A percentile compares a stretch with the other conserved stretches of the same genome.
Evolutionary conservation across 1,139 yeast genomes (phyloP).

Genomic region (Candida pseudoviswanathii): DNA sequence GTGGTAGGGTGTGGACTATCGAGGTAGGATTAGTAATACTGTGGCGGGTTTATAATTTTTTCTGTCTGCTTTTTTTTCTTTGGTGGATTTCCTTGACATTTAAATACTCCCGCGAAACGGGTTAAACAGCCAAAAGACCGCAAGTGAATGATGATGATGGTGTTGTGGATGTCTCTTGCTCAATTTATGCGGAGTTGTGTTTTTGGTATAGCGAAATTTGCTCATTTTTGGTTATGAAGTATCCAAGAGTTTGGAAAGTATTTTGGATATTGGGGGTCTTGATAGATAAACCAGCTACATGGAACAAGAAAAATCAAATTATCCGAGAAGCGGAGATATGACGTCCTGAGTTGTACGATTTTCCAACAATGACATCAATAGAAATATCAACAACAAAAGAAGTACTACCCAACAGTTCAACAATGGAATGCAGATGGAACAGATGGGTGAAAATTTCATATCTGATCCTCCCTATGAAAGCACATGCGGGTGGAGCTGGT

Average conservation of each 20-base stretch:
- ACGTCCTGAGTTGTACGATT: not conserved
- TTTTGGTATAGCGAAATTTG: not conserved
- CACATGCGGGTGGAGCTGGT: too few relatives aligned
- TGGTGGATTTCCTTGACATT: not conserved
- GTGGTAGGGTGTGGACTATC: too few relatives aligned
- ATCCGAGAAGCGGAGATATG: slow-evolving; percentile 1
- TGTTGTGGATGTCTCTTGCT: too few relatives aligned
- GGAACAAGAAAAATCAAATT: not conserved
- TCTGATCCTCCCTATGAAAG: too few relatives aligned
- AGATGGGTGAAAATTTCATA: too few relatives aligned
- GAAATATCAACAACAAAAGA: too few relatives aligned
- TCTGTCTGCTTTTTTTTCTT: not conserved
- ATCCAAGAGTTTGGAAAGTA: not conserved
- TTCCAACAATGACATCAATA: too few relatives aligned
- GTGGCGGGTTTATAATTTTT: not conserved
- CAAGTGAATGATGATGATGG: not conserved
- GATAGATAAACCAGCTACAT: not conserved
- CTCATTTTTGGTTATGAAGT: not conserved
- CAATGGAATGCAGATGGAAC: too few relatives aligned
- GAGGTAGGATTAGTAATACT: not conserved
- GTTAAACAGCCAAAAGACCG: not conserved
- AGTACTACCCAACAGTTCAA: too few relatives aligned
- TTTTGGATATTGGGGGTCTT: not conserved
- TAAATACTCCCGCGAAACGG: not conserved
- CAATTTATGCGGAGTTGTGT: not conserved